Percentiles rank a stretch among this genome's conserved stretches.
phyloP scores from a whole-genome alignment of 2,329 filamentous ascomycete species.

The Neonectria punicea region DNA sequence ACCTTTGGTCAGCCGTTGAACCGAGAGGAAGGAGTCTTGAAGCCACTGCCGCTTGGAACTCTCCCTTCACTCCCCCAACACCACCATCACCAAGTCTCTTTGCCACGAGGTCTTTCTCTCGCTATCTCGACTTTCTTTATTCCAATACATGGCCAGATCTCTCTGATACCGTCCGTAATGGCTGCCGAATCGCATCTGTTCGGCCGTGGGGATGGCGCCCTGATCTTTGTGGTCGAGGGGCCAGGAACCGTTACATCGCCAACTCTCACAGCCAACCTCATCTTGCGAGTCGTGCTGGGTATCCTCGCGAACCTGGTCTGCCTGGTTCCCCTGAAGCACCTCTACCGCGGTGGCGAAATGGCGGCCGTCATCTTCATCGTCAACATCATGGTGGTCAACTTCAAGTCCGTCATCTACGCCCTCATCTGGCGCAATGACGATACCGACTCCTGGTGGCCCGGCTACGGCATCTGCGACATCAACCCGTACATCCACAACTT shows the following conservation, averaged over 20 bases:
- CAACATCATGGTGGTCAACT: slow-evolving; percentile 58
- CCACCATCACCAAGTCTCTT: slow-evolving; percentile 21
- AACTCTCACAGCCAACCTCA: slow-evolving; percentile 56
- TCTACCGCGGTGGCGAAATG: slow-evolving; percentile 64
- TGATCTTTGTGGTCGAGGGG: slow-evolving; percentile 36
- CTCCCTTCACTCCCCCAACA: slow-evolving; percentile 10
- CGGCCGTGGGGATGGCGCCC: slow-evolving; percentile 30
- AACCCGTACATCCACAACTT: slow-evolving; percentile 60
- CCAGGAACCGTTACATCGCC: slow-evolving; percentile 42
- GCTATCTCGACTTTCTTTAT: not conserved
- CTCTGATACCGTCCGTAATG: slow-evolving; percentile 23
- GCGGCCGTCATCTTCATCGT: slow-evolving; percentile 61
- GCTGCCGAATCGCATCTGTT: slow-evolving; percentile 28
- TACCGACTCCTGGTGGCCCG: slow-evolving; percentile 61
- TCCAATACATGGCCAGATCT: slow-evolving; percentile 6
- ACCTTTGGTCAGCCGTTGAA: slow-evolving; percentile 30
- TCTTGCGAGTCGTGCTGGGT: slow-evolving; percentile 60
- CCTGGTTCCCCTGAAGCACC: slow-evolving; percentile 62
- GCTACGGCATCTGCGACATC: slow-evolving; percentile 65
- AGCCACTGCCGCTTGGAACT: not conserved
- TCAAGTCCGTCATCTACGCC: slow-evolving; percentile 60
- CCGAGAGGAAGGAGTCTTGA: not conserved
- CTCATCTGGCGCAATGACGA: slow-evolving; percentile 65
- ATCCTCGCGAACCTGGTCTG: slow-evolving; percentile 57
- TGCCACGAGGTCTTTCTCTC: slow-evolving; percentile 4